Base-by-base conservation (phyloP, 768 basidiomycete genomes). In the Hericium coralloides region DNA sequence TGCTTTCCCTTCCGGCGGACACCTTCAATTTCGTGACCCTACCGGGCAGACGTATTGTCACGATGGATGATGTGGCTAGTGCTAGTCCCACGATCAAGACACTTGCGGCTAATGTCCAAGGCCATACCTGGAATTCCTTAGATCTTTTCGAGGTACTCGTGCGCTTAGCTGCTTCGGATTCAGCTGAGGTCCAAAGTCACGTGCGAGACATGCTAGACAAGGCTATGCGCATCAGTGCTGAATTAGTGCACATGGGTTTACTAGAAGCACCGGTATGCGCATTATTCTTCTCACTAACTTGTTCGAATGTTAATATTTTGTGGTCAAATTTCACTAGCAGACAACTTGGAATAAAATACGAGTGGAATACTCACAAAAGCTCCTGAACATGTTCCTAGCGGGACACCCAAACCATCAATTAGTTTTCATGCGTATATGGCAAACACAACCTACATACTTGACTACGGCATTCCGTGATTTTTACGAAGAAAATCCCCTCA, bases 391-490 rank as follows among this genome's bases (percentile, higher is more conserved):
- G 84, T 98, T 98, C 74, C 77, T 98, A 43, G 86, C 85, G 18
- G 91, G 92, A 15, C 90, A 95, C 65, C 93, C 94, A 8, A 94
- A 94, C 63, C 93, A 97, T 65, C 92, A 97, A 63, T 81, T 99
- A 10, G 94, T 98, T 56, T 98, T 98, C 74, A 93, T 95, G 84
- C 82, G 93, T 50, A 84, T 99, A 55, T 95, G 92, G 89, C 91
- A 95, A 66, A 87, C 91, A 45, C 83, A 93, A 65, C 90, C 89
- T 0, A 75, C 84, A 0, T 91, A 94, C 68, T 80, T 98, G 52
- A 86, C 92, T 4, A 80, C 85, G 56, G 92, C 92, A 7, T 89
- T 98, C 71, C 83, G 87, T 31, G 91, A 93, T 60, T 95, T 93
- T 67, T 97, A 98, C 70, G 81, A 87, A 50, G 92, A 95, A 65